phyloP scores from a whole-genome alignment of 2,329 filamentous ascomycete genomes.

The Rutstroemia sp. region DNA sequence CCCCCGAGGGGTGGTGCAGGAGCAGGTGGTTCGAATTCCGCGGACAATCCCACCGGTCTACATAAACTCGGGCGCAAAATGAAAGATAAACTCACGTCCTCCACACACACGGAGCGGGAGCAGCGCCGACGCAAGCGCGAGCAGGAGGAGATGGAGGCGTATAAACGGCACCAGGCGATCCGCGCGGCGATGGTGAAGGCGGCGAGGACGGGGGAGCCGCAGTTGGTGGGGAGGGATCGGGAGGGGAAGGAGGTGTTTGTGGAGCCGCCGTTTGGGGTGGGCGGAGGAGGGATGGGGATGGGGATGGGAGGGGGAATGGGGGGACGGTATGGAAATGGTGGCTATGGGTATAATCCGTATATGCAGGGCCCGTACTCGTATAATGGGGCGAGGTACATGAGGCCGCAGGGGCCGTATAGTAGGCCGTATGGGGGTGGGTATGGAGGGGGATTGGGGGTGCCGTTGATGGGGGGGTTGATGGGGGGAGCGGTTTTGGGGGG shows the following conservation, averaged over 20 bases:
- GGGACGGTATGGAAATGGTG: conserved; percentile 17
- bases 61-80: conserved; percentile 46
- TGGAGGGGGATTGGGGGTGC: conserved; percentile 39
- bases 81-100: conserved; percentile 51
- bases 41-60: conserved; percentile 26
- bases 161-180: conserved; percentile 43
- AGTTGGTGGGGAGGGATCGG: conserved; percentile 45
- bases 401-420: conserved; percentile 41
- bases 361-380: conserved; percentile 37
- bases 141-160: conserved; percentile 39
- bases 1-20: neutral
- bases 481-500: conserved; percentile 41
- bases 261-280: conserved; percentile 38
- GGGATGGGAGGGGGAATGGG: conserved; percentile 5
- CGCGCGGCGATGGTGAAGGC: conserved; percentile 44
- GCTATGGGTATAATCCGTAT: conserved; percentile 40
- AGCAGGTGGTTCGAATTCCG: too few species aligned
- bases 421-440: conserved; percentile 36
- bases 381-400: conserved; percentile 38
- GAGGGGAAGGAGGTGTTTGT: conserved; percentile 51
- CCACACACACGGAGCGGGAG: conserved; percentile 48
- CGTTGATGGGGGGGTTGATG: conserved; percentile 37
- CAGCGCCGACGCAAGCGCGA: conserved; percentile 38
- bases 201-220: conserved; percentile 46
- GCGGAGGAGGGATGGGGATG: conserved; percentile 4